phyloP scores from a whole-genome alignment of 257 asterid genomes.

The Schizonepeta tenuifolia region DNA sequence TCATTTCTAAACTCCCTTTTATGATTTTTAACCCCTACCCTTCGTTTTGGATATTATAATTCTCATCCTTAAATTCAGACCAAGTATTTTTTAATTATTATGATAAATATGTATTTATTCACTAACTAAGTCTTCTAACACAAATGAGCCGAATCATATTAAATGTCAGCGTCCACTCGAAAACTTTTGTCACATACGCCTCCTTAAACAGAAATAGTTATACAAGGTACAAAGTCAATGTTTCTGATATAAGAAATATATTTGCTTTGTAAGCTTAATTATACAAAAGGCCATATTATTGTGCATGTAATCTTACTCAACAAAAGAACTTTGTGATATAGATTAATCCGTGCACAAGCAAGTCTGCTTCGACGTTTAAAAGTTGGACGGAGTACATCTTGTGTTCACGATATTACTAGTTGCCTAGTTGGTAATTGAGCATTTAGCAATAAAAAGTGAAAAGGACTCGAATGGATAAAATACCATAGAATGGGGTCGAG shows the following conservation, averaged over 20 bases:
- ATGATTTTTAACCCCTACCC: not conserved
- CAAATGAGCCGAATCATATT: not conserved
- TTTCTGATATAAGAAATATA: not conserved
- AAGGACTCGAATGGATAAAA: not conserved
- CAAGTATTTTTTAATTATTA: not conserved
- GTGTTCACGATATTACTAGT: conserved; percentile 2
- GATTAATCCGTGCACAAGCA: not conserved
- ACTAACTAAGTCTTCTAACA: conserved; percentile 14
- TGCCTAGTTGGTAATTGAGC: conserved; percentile 2
- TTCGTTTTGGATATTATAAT: not conserved
- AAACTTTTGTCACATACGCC: not conserved
- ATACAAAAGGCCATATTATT: not conserved
- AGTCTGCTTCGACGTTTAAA: not conserved
- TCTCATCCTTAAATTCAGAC: not conserved
- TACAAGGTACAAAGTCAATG: not conserved
- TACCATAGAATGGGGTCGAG: conserved; percentile 72
- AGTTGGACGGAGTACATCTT: conserved; percentile 1
- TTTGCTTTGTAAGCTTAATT: not conserved
- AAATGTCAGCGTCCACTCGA: not conserved
- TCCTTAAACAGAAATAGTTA: not conserved
- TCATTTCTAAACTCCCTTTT: not conserved
- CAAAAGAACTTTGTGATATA: not conserved
- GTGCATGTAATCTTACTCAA: not conserved
- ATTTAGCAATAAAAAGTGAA: conserved; percentile 8
- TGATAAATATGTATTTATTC: not conserved